Evolutionary conservation across 371 early-diverging fungal species (phyloP), one percentile per base, ranked within the genome.

Genomic region (Mucor piriformis): DNA sequence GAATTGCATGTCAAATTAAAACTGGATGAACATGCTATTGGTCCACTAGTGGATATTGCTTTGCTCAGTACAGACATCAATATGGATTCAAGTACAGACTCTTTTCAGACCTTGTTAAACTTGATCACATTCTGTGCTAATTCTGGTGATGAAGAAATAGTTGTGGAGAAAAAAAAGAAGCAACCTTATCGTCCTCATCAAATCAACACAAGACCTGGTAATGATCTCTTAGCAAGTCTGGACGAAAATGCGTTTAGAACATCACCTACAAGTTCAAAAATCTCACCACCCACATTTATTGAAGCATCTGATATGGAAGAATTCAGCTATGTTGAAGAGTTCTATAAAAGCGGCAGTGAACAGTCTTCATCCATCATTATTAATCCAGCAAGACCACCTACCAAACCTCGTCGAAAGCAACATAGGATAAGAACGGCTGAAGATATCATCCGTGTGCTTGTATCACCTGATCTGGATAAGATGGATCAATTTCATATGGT

Each of bases 71-170:
- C 66, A 10, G 74, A 74, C 20, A 54, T 79, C 10, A 38, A 58
- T 13, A 67, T 93, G 15, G 83, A 84, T 4, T 87, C 89, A 56
- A 84, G 86, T 46, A 84, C 91, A 0, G 94, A 94, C 63, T 84
- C 93, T 0, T 82, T 89, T 55, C 83, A 87, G 60, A 84, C 89
- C 0, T 57, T 92, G 25, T 59, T 85, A 20, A 73, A 73, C 29
- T 64, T 94, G 7, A 50, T 82, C 1, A 79, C 77, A 6, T 74
- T 76, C 43, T 50, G 81, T 2, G 57, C 67, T 2, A 74, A 72
- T 23, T 54, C 72, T 15, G 73, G 75, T 6, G 70, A 72, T 49
- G 34, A 12, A 12, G 44, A 21, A 15, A 15, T 35, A 0, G 8
- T 23, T 3, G 21, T 16, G 13, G 16, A 34, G 24, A 12, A 50